Percentiles rank a stretch among this genome's conserved stretches.
Conservation (phyloP, 768 basidiomycete species). For the Kwoniella pini region DNA sequence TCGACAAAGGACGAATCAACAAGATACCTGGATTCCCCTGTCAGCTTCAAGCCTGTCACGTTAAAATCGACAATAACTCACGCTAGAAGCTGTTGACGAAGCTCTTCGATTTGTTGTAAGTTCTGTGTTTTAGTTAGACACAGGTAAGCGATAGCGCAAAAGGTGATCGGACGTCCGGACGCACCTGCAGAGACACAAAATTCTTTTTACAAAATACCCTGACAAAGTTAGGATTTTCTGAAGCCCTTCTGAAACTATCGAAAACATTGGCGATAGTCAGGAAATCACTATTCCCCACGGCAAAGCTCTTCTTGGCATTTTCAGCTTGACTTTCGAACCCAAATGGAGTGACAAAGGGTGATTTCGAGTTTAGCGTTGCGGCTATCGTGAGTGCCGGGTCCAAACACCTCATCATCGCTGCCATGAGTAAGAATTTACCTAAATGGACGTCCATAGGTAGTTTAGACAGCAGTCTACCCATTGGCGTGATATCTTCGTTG, state of each 20-base stretch:
- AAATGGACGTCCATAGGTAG: conserved; percentile 94
- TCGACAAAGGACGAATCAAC: conserved; percentile 83
- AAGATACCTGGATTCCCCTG: conserved; percentile 63
- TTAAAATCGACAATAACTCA: conserved; percentile 46
- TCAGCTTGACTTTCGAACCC: conserved; percentile 86
- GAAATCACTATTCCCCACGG: conserved; percentile 90
- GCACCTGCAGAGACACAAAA: conserved; percentile 78
- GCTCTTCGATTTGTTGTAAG: conserved; percentile 91
- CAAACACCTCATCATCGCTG: conserved; percentile 81
- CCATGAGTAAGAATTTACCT: conserved; percentile 85
- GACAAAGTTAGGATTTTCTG: conserved; percentile 63
- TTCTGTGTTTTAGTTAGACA: conserved; percentile 61
- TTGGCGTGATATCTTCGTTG: conserved; percentile 87
- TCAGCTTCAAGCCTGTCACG: background rate
- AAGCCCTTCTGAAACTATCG: conserved; percentile 78
- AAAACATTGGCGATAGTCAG: conserved; percentile 90
- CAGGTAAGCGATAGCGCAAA: conserved; percentile 4
- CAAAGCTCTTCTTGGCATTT: conserved; percentile 76
- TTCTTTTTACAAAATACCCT: conserved; percentile 77
- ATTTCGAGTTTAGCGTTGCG: conserved; percentile 86
- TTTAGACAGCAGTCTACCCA: conserved; percentile 85
- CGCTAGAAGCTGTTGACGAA: conserved; percentile 85
- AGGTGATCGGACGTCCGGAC: conserved; percentile 8
- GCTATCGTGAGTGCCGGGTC: conserved; percentile 97
- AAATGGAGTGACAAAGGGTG: conserved; percentile 85